Evolutionary conservation across 83 land plant species (phyloP), one percentile per base, ranked within the genome.

Genomic region (Picea mariana): DNA sequence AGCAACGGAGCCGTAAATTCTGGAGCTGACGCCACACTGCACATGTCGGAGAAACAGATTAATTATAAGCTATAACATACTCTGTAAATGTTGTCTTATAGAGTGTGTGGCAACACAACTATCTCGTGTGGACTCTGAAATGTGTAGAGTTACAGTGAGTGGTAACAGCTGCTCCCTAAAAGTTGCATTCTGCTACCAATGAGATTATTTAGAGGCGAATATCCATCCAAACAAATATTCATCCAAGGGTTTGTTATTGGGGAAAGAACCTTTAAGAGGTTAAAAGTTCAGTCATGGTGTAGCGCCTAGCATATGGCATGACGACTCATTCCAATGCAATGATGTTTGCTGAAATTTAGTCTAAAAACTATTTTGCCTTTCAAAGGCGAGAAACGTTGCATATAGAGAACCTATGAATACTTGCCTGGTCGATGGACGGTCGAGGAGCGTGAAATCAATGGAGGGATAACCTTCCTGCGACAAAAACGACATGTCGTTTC

Each of bases 21-120:
- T 72, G 87, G 87, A 34, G 87, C 87, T 15, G 87, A 77, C 42
- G 87, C 87, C 78, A 85, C 82, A 78, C 87, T 85, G 85, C 84
- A 85, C 60, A 84, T 52, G 49, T 78, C 27, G 64, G 31, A 55
- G 3, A 77, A 47, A 72, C 47, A 49, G 38, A 65, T 68, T 79
- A 44, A 62, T 67, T 40, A 40, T 71, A 40, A 31, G 59, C 55
- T 47, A 62, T 58, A 44, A 38, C 18, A 27, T 52, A 80, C 49
- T 21, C 23, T 79, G 20, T 26, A 77, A 62, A 42, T 42, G 17
- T 6, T 38, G 34, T 62, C 64, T 11, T 24, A 65, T 65, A 24
- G 24, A 65, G 9, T n/a, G 7, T 24, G 67, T n/a, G 21, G 11
- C 67, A 65, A 65, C 67, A n/a, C 21, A 11, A n/a, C 15, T 5